Evolutionary conservation across 1,284 basidiomycete species (phyloP).

Genomic region (Ceratorhiza oryzae-sativae): DNA sequence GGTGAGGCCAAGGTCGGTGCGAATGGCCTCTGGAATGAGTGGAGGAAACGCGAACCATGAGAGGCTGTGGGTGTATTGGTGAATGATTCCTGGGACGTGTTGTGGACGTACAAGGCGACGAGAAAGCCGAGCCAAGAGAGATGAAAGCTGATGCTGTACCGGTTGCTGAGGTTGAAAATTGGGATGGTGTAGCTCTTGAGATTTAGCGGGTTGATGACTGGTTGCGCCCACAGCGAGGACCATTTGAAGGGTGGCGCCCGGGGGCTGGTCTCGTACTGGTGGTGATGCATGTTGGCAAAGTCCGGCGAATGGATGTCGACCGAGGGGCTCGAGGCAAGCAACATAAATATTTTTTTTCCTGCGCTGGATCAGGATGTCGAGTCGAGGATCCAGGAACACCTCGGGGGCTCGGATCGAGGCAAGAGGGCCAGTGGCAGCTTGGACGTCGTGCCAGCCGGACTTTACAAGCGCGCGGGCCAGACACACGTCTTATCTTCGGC

Average conservation of each 20-base stretch:
- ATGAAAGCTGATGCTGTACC: slow-evolving; percentile 63
- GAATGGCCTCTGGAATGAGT: slow-evolving; percentile 67
- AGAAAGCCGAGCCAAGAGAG: slow-evolving; percentile 61
- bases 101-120: slow-evolving; percentile 52
- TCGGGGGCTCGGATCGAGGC: background rate
- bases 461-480: background rate
- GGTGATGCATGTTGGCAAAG: background rate
- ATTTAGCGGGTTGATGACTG: slow-evolving; percentile 61
- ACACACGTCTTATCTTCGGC: slow-evolving; percentile 15
- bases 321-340: too few relatives aligned
- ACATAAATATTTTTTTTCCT: too few relatives aligned
- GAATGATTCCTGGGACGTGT: slow-evolving; percentile 36
- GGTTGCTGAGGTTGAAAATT: slow-evolving; percentile 61
- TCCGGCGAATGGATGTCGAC: too few relatives aligned
- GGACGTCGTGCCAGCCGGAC: background rate
- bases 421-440: background rate
- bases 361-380: too few relatives aligned
- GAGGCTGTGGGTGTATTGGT: slow-evolving; percentile 51
- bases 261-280: slow-evolving; percentile 4
- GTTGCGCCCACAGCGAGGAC: slow-evolving; percentile 48
- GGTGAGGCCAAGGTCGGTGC: slow-evolving; percentile 62
- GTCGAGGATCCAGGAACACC: too few relatives aligned
- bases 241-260: slow-evolving; percentile 45
- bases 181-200: slow-evolving; percentile 64
- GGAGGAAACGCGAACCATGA: slow-evolving; percentile 74